Evolutionary conservation across 345 rosid genomes (phyloP).

Genomic region (Corchorus capsularis): DNA sequence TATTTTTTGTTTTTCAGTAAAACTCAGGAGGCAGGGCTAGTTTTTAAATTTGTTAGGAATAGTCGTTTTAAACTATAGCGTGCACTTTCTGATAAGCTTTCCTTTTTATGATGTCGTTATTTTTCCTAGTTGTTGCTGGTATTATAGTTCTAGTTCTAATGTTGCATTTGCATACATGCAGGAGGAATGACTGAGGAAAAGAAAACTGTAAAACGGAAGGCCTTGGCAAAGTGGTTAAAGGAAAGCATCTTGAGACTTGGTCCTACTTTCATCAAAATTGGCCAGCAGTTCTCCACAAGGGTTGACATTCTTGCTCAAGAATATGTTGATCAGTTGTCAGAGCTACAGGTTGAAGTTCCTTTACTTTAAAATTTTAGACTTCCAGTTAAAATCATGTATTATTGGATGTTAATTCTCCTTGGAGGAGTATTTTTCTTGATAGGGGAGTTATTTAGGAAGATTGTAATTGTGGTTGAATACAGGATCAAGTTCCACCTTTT

Average conservation of each 20-base stretch:
- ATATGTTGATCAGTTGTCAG: slow-evolving; percentile 94
- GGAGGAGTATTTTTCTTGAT: background rate
- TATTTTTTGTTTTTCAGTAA: background rate
- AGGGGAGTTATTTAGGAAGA: background rate
- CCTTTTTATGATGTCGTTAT: background rate
- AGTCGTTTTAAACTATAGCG: background rate
- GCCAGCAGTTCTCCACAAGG: slow-evolving; percentile 97
- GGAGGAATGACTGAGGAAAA: slow-evolving; percentile 95
- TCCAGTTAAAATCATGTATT: background rate
- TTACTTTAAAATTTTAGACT: background rate
- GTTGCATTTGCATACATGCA: slow-evolving; percentile 32
- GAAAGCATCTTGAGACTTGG: slow-evolving; percentile 91
- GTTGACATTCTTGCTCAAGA: slow-evolving; percentile 99
- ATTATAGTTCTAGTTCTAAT: slow-evolving; percentile 15
- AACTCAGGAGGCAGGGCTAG: background rate
- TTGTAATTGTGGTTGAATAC: slow-evolving; percentile 24
- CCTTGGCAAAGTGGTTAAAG: slow-evolving; percentile 91
- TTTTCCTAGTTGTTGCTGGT: background rate
- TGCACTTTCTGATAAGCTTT: background rate
- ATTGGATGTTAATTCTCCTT: background rate
- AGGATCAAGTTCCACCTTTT: slow-evolving; percentile 99
- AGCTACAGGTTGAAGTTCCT: slow-evolving; percentile 73
- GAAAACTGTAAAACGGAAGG: slow-evolving; percentile 61
- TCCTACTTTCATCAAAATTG: slow-evolving; percentile 96
- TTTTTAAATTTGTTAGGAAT: background rate